Percentiles rank a stretch among this genome's conserved stretches.
Conservation (phyloP, 192 early-diverging fungal species). For the Rhizoclosmatium globosum region DNA sequence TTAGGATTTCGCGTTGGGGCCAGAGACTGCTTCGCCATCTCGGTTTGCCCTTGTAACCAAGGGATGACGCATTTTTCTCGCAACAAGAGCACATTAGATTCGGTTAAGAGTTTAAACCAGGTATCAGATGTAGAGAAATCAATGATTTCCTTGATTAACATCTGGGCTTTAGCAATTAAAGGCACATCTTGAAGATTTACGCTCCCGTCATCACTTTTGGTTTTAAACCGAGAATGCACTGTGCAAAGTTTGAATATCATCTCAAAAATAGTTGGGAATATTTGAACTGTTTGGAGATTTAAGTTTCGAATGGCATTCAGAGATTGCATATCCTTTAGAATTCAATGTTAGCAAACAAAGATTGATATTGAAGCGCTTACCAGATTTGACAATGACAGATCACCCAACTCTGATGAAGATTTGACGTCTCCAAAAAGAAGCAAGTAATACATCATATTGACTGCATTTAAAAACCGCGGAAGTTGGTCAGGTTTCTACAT, state of each 20-base stretch:
- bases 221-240: constrained; percentile 3
- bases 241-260: constrained; percentile 14
- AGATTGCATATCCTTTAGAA: constrained; percentile 16
- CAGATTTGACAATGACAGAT: not conserved
- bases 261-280: constrained; percentile 17
- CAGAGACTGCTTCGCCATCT: not conserved
- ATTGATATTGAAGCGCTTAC: not conserved
- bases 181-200: no score
- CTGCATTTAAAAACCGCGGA: not conserved
- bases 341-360: no score
- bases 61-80: constrained; percentile 6
- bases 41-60: not conserved
- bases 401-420: not conserved
- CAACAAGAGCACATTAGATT: constrained; percentile 1
- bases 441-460: not conserved
- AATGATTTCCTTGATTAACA: not conserved
- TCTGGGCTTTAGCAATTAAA: no score
- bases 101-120: constrained; percentile 15
- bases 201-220: not conserved
- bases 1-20: not conserved
- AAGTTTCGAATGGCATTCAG: constrained; percentile 1
- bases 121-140: not conserved
- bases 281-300: not conserved
- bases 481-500: constrained; percentile 13
- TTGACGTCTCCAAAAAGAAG: not conserved